Conservation (phyloP, 768 basidiomycete genomes). For the Hebeloma cylindrosporum region DNA sequence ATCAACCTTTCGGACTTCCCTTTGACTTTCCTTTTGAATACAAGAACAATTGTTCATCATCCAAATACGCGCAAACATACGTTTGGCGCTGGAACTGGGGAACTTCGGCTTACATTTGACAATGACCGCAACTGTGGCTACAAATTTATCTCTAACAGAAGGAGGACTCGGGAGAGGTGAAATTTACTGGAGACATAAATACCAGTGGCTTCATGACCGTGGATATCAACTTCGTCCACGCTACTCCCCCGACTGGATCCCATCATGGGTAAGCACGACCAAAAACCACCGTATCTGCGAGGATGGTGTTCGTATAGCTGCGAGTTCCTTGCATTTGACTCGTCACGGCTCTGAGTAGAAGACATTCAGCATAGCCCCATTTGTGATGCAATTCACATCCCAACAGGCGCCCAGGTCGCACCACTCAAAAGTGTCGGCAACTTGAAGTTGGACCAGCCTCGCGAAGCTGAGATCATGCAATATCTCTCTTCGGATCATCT, state of each 20-base stretch:
- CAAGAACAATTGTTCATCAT: too few species aligned
- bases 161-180: background rate
- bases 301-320: background rate
- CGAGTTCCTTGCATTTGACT: background rate
- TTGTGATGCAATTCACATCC: slow-evolving; percentile 15
- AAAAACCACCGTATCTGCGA: background rate
- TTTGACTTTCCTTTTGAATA: too few species aligned
- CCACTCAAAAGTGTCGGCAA: slow-evolving; percentile 19
- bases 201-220: slow-evolving; percentile 1
- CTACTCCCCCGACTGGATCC: slow-evolving; percentile 19
- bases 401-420: slow-evolving; percentile 9
- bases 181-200: slow-evolving; percentile 3
- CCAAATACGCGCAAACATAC: too few species aligned
- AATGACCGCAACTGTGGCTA: too few species aligned
- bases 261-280: slow-evolving; percentile 16
- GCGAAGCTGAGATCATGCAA: slow-evolving; percentile 4
- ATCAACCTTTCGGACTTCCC: too few species aligned
- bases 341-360: background rate
- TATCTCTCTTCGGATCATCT: slow-evolving; percentile 4
- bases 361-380: slow-evolving; percentile 9
- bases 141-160: too few species aligned
- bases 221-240: slow-evolving; percentile 18
- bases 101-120: too few species aligned
- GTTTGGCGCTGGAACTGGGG: too few species aligned
- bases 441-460: background rate